Evolutionary conservation across 2,329 filamentous ascomycete species (phyloP).

Genomic region (Ascochyta clinopodiicola): DNA sequence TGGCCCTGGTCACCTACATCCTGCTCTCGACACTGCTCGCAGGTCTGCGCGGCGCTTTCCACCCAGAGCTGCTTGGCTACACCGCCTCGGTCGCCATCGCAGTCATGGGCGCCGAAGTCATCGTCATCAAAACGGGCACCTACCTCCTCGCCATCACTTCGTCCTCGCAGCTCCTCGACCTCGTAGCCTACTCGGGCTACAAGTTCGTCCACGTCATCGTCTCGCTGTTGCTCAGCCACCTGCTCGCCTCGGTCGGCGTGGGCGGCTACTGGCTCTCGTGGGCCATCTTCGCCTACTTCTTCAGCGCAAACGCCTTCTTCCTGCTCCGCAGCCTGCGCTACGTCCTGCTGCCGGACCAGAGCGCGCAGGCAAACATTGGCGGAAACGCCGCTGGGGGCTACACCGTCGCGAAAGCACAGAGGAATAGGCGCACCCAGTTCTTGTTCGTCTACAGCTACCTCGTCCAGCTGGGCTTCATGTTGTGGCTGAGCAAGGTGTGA

Average conservation of each 20-base stretch:
- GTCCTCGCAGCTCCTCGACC: slow-evolving; percentile 88
- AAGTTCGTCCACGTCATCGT: slow-evolving; percentile 98
- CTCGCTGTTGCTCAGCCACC: slow-evolving; percentile 79
- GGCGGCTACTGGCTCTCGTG: slow-evolving; percentile 90
- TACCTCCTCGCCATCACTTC: slow-evolving; percentile 94
- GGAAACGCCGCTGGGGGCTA: slow-evolving; percentile 60
- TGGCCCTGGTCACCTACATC: slow-evolving; percentile 98
- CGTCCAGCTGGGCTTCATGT: slow-evolving; percentile 95
- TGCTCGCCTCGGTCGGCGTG: slow-evolving; percentile 68
- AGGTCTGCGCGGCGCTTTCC: slow-evolving; percentile 87
- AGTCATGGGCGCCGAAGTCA: slow-evolving; percentile 84
- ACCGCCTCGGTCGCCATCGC: slow-evolving; percentile 84
- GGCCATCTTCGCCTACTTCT: slow-evolving; percentile 89
- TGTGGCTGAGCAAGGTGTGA: slow-evolving; percentile 64
- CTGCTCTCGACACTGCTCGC: slow-evolving; percentile 90
- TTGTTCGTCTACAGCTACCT: slow-evolving; percentile 74
- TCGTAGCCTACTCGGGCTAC: slow-evolving; percentile 96
- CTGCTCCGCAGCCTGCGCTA: slow-evolving; percentile 94
- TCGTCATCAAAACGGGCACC: slow-evolving; percentile 89
- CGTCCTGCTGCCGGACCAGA: slow-evolving; percentile 81
- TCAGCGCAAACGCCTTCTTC: slow-evolving; percentile 93
- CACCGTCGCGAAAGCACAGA: slow-evolving; percentile 79
- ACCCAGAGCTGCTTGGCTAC: slow-evolving; percentile 89
- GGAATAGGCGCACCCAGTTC: slow-evolving; percentile 41
- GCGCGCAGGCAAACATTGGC: slow-evolving; percentile 34